Base-by-base conservation (phyloP, 495 filamentous ascomycete species). In the Pyrenula massariospora region DNA sequence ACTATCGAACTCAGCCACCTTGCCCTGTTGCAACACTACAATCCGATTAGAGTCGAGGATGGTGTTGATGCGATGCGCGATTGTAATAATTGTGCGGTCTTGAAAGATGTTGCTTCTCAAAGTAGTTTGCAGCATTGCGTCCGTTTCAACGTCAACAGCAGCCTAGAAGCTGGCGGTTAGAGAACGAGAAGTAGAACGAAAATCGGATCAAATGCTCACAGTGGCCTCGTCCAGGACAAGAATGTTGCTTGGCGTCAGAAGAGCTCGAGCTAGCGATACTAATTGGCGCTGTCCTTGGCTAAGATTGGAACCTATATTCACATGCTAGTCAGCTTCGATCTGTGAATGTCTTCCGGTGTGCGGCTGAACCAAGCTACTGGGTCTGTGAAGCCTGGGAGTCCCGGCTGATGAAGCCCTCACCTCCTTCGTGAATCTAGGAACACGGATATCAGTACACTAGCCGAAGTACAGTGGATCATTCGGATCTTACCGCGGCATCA, bases 191-290 rank as follows among this genome's bases (percentile, higher is more conserved):
- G 31, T 53, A 61, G 59, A 42, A 47, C 49, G 25, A 21, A 36
- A 22, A 22, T 22, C 10, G 2, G 48, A 51, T 52, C 55, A 47
- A 47, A 22, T 42, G 58, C 68, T 66, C 68, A 81, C 81, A 48
- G 94, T 99, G 58, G 94, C 94, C 75, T 99, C 94, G 67, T 99
- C 93, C 47, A 97, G 80, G 0, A 99, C 90, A 56, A 99, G 80
- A 64, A 99, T 96, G 68, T 96, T 96, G 67, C 89, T 95, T 22
- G 93, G 92, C 3, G 93, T 91, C 23, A 99, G 77, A 62, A 99
- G 81, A 20, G 94, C 94, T 54, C 94, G 86, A 11, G 94, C 94
- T 53, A 99, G 78, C 51, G 88, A 94, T 47, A 97, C 79, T 57
- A 99, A 83, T 70, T 97, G 93, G 56, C 93, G 85, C 68, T 99